Evolutionary conservation across 345 rosid genomes (phyloP).

Genomic region (Citropsis articulata): DNA sequence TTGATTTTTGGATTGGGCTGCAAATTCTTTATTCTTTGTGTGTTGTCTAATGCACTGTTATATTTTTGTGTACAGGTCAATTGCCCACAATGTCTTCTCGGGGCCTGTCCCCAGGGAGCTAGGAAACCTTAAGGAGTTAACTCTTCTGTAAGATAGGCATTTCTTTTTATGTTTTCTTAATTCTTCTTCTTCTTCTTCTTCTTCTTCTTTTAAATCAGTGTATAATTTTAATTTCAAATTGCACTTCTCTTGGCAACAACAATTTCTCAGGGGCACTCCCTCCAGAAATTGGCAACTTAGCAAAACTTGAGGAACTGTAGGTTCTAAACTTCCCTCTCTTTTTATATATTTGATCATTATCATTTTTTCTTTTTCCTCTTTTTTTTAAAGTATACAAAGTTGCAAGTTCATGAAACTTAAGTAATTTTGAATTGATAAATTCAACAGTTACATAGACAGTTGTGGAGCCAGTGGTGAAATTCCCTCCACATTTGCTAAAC

Average conservation of each 20-base stretch:
- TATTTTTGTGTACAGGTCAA: conserved; percentile 18
- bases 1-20: background rate
- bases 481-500: conserved; percentile 7
- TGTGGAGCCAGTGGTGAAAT: conserved; percentile 8
- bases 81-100: conserved; percentile 31
- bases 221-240: background rate
- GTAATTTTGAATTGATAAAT: background rate
- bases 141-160: conserved; percentile 22
- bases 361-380: too few relatives aligned
- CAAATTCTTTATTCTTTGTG: background rate
- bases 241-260: background rate
- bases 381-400: background rate
- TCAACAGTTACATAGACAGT: background rate
- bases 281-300: conserved; percentile 11
- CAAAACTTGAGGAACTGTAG: conserved; percentile 5
- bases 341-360: background rate
- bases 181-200: too few relatives aligned
- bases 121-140: conserved; percentile 31
- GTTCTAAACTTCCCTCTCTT: background rate
- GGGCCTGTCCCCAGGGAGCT: conserved; percentile 39
- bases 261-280: conserved; percentile 8
- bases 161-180: too few relatives aligned
- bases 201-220: background rate
- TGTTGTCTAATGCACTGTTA: background rate
- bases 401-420: background rate